phyloP scores from a whole-genome alignment of 2,329 filamentous ascomycete species.

The Diaporthe citri region DNA sequence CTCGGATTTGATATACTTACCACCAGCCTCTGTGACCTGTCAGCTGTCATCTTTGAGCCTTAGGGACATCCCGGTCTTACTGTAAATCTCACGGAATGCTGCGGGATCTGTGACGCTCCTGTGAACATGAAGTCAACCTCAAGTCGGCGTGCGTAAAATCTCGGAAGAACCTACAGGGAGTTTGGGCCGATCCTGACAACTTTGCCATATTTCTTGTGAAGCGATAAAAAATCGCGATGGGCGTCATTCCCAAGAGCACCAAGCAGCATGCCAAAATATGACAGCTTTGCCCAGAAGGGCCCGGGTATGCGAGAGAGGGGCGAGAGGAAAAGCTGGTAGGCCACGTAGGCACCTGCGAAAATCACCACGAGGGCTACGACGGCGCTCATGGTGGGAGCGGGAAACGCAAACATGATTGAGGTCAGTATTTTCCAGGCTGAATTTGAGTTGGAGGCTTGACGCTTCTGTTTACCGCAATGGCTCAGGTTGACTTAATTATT shows the following conservation, averaged over 20 bases:
- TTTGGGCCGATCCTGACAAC: background rate
- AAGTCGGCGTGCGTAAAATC: background rate
- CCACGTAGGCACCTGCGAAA: background rate
- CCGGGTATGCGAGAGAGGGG: background rate
- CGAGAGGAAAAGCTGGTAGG: background rate
- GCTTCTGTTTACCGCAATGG: background rate
- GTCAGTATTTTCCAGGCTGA: background rate
- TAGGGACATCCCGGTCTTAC: background rate
- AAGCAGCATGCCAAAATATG: background rate
- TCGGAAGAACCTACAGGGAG: background rate
- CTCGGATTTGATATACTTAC: background rate
- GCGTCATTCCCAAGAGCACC: background rate
- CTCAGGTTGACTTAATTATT: background rate
- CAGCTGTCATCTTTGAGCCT: background rate
- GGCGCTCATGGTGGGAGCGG: background rate
- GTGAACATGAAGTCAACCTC: background rate
- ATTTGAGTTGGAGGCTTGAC: background rate
- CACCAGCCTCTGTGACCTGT: background rate
- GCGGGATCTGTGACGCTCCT: conserved; percentile 5
- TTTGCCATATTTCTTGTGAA: background rate
- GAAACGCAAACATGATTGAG: background rate
- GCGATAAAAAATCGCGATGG: background rate
- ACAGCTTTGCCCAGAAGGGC: conserved; percentile 1
- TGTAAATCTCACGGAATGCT: conserved; percentile 8
- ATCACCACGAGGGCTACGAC: background rate